Evolutionary conservation across 768 basidiomycete species (phyloP).

Genomic region (Mycena amicta): DNA sequence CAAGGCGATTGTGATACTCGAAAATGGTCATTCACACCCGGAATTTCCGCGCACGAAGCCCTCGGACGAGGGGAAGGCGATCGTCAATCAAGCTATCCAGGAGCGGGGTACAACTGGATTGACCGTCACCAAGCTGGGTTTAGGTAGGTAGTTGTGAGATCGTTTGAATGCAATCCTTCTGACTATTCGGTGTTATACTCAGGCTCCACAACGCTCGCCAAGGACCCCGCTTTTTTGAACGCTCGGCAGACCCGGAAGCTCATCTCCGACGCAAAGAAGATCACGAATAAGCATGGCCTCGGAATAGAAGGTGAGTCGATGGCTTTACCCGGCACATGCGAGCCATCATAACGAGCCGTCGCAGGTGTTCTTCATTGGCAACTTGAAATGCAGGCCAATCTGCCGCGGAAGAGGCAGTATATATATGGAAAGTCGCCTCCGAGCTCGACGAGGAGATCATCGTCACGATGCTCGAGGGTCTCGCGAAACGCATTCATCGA

Average conservation of each 20-base stretch:
- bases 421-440: slow-evolving; percentile 12
- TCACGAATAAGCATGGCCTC: slow-evolving; percentile 2
- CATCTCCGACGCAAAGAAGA: slow-evolving; percentile 2
- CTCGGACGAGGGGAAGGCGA: slow-evolving; percentile 6
- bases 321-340: too few species aligned
- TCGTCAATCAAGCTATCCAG: not conserved
- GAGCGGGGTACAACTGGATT: not conserved
- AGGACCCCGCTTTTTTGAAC: slow-evolving; percentile 14
- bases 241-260: slow-evolving; percentile 9
- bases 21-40: slow-evolving; percentile 19
- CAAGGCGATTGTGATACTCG: slow-evolving; percentile 14
- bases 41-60: slow-evolving; percentile 11
- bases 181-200: not conserved
- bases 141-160: not conserved
- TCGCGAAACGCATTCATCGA: slow-evolving; percentile 13
- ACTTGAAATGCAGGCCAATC: not conserved
- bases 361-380: slow-evolving; percentile 9
- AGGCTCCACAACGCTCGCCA: not conserved
- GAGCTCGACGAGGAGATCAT: slow-evolving; percentile 7
- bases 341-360: not conserved
- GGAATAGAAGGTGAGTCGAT: slow-evolving; percentile 9
- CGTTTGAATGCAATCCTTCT: too few species aligned
- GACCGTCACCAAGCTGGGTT: not conserved
- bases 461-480: slow-evolving; percentile 18
- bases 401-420: slow-evolving; percentile 6